A percentile compares a stretch with the other conserved stretches of the same genome.
Conservation (phyloP, 352 stramenopile species). For the Aphanomyces stellatus region DNA sequence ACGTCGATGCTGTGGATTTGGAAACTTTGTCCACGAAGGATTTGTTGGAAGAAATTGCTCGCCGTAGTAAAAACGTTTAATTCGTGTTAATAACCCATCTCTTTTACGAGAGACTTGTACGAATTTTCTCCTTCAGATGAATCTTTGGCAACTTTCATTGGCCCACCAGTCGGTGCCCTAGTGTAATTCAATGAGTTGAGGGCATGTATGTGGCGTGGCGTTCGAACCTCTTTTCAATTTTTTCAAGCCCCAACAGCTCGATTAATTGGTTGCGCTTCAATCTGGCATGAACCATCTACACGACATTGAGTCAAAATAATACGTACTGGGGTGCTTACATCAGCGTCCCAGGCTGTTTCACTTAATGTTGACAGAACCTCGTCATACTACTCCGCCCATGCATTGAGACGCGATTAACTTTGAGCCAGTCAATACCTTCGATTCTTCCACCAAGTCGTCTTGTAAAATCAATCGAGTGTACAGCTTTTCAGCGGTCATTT, state of each 20-base stretch:
- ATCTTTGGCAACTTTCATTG: not conserved
- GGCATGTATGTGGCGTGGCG: not conserved
- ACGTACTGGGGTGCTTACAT: slow-evolving; percentile 29
- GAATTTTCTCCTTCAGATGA: slow-evolving; percentile 12
- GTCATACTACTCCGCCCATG: slow-evolving; percentile 54
- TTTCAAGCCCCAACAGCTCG: slow-evolving; percentile 50
- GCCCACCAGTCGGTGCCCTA: too few species aligned
- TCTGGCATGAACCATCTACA: slow-evolving; percentile 43
- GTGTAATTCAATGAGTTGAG: not conserved
- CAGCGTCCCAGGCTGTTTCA: slow-evolving; percentile 69
- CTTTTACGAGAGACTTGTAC: slow-evolving; percentile 66
- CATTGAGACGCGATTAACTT: slow-evolving; percentile 1
- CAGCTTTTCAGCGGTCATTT: slow-evolving; percentile 69
- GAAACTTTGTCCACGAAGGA: slow-evolving; percentile 62
- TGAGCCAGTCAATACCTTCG: slow-evolving; percentile 34
- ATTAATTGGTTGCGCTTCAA: slow-evolving; percentile 51
- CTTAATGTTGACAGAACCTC: slow-evolving; percentile 66
- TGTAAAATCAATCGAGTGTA: slow-evolving; percentile 74
- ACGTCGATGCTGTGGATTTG: slow-evolving; percentile 64
- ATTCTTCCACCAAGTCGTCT: slow-evolving; percentile 55
- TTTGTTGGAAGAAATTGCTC: slow-evolving; percentile 65
- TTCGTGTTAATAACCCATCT: slow-evolving; percentile 54
- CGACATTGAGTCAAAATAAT: not conserved
- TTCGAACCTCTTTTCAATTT: slow-evolving; percentile 31
- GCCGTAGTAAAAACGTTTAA: slow-evolving; percentile 41